phyloP scores from a whole-genome alignment of 495 filamentous ascomycete genomes.

The Pyrenopolyporus hunteri region DNA sequence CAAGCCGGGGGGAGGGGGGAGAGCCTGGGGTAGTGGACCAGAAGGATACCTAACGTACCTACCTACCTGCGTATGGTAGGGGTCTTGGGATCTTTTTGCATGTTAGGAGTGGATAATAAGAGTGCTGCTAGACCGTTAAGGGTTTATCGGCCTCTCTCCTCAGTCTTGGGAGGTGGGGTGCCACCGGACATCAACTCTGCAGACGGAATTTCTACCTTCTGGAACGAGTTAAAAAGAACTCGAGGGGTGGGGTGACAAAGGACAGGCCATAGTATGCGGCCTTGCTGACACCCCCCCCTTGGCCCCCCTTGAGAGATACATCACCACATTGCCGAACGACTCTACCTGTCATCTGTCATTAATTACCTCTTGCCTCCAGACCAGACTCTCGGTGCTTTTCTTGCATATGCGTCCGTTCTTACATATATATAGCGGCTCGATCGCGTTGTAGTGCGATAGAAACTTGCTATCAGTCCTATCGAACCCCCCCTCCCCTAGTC shows the following conservation, averaged over 20 bases:
- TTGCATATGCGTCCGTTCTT: constrained; percentile 32
- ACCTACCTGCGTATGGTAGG: too few relatives aligned
- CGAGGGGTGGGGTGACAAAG: constrained; percentile 29
- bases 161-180: constrained; percentile 14
- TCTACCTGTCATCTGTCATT: constrained; percentile 34
- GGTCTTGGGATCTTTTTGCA: constrained; percentile 24
- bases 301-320: constrained; percentile 9
- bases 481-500: constrained; percentile 3
- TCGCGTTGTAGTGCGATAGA: constrained; percentile 21
- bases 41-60: constrained; percentile 19
- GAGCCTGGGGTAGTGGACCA: constrained; percentile 19
- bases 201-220: constrained; percentile 34
- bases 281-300: constrained; percentile 12
- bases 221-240: constrained; percentile 35
- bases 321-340: constrained; percentile 33
- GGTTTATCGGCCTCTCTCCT: constrained; percentile 18
- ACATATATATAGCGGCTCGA: constrained; percentile 12
- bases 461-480: constrained; percentile 16
- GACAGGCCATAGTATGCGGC: constrained; percentile 17
- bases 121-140: constrained; percentile 16
- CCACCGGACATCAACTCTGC: constrained; percentile 22
- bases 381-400: constrained; percentile 33
- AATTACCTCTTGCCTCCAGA: constrained; percentile 15
- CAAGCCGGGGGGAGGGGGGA: too few relatives aligned
- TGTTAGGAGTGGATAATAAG: neutral